phyloP scores from a whole-genome alignment of 768 basidiomycete species.

The Rhodotorula taiwanensis region DNA sequence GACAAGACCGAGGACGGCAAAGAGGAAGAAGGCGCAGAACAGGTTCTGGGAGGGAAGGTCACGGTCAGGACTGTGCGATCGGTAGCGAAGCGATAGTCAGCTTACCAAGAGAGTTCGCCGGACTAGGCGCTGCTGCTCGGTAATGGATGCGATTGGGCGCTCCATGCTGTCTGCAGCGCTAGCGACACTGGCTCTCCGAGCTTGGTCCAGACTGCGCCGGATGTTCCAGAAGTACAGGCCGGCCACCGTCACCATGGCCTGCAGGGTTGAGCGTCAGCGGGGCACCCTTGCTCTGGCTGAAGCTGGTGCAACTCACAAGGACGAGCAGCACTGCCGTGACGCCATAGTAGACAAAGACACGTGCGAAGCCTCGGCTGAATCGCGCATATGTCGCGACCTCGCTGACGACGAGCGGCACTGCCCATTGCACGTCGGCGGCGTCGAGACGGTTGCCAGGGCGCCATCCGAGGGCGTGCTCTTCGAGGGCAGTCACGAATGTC shows the following conservation, averaged over 20 bases:
- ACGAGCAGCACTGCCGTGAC: slow-evolving; percentile 4
- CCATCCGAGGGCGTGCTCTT: background rate
- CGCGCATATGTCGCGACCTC: background rate
- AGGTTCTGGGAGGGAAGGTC: background rate
- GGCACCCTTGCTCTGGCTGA: background rate
- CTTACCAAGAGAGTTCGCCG: background rate
- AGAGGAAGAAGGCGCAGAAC: background rate
- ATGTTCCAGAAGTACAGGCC: slow-evolving; percentile 1
- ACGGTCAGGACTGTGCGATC: background rate
- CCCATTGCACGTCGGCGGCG: background rate
- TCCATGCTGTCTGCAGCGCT: no score
- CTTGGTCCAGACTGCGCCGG: no score
- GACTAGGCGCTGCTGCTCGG: background rate
- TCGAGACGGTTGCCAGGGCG: background rate
- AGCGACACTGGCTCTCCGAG: no score
- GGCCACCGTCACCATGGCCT: slow-evolving; percentile 1
- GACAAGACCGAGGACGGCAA: slow-evolving; percentile 14
- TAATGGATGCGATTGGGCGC: no score
- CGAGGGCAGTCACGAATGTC: background rate
- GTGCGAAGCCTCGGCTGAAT: background rate
- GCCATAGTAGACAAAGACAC: slow-evolving; percentile 7
- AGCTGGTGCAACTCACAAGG: background rate
- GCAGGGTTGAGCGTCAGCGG: background rate
- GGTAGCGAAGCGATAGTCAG: no score
- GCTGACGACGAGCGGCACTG: background rate